Percentiles rank a stretch among this genome's conserved stretches.
These are phyloP conservation scores for Eimeria acervulina DNA, from an alignment of 169 alveolate species.

Conservation along the genomic window DNA sequence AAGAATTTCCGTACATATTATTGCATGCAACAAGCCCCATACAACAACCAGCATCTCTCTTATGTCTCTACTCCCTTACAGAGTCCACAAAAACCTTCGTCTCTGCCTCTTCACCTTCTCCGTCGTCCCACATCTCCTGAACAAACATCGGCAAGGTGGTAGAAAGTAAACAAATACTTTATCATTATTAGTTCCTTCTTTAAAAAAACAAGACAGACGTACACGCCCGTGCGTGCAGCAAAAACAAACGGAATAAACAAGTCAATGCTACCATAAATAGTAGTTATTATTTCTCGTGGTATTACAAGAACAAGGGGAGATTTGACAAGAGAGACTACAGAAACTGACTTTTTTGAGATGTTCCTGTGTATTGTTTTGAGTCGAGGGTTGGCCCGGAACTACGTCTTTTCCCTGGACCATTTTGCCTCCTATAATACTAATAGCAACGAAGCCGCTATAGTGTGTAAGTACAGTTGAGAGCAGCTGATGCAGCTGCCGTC, in stretches of 20 bases:
- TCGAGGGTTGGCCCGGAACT: not conserved
- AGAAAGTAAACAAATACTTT: not conserved
- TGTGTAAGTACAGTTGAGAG: not conserved
- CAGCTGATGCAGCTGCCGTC: constrained; percentile 4
- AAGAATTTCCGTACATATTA: no score
- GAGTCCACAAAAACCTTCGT: constrained; percentile 61
- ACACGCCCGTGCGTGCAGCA: not conserved
- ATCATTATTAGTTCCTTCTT: no score
- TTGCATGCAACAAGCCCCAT: no score
- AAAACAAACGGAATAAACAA: not conserved
- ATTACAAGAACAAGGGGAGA: not conserved
- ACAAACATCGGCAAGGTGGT: not conserved
- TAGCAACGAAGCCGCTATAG: no score
- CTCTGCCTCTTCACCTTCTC: constrained; percentile 1
- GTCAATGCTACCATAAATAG: not conserved
- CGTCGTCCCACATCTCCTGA: constrained; percentile 51
- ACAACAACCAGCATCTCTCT: not conserved
- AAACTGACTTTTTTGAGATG: not conserved
- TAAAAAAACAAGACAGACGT: no score
- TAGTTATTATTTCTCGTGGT: no score
- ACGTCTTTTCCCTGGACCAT: constrained; percentile 32
- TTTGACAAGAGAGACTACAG: not conserved
- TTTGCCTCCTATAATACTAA: not conserved
- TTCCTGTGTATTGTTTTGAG: constrained; percentile 3
- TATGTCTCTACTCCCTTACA: not conserved